phyloP scores from a whole-genome alignment of 768 basidiomycete species.

The Termitomyces sp. region DNA sequence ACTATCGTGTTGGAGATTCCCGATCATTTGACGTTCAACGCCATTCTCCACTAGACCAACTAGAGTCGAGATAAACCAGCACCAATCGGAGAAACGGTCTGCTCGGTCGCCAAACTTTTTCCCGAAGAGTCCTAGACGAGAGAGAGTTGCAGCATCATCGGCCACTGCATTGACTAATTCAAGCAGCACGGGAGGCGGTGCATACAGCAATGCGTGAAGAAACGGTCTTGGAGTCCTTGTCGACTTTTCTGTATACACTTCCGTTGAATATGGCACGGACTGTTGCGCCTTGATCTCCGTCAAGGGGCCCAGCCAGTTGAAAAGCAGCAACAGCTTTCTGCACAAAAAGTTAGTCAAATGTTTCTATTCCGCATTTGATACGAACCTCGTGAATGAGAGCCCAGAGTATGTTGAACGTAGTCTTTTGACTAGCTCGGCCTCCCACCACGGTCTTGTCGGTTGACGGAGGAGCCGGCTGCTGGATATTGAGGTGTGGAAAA shows the following conservation, averaged over 20 bases:
- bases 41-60: constrained; percentile 82
- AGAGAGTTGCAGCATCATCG: constrained; percentile 78
- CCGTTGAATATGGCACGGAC: constrained; percentile 54
- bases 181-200: constrained; percentile 77
- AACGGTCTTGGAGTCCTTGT: constrained; percentile 51
- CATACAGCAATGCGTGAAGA: constrained; percentile 69
- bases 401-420: constrained; percentile 59
- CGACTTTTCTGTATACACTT: constrained; percentile 29
- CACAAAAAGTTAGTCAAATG: constrained; percentile 21
- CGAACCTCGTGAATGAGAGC: constrained; percentile 70
- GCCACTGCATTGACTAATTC: constrained; percentile 71
- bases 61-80: constrained; percentile 77
- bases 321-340: constrained; percentile 77
- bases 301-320: constrained; percentile 81
- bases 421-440: constrained; percentile 51
- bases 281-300: constrained; percentile 69
- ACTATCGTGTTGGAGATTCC: constrained; percentile 61
- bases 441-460: constrained; percentile 44
- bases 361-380: not conserved
- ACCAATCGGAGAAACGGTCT: constrained; percentile 76
- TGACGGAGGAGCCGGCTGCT: constrained; percentile 42
- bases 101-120: constrained; percentile 63
- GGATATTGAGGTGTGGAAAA: constrained; percentile 57
- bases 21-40: constrained; percentile 71
- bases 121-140: constrained; percentile 64